A percentile compares a stretch with the other conserved stretches of the same genome.
phyloP scores from a whole-genome alignment of 208 protist genomes.

The Tritrichomonas foetus region DNA sequence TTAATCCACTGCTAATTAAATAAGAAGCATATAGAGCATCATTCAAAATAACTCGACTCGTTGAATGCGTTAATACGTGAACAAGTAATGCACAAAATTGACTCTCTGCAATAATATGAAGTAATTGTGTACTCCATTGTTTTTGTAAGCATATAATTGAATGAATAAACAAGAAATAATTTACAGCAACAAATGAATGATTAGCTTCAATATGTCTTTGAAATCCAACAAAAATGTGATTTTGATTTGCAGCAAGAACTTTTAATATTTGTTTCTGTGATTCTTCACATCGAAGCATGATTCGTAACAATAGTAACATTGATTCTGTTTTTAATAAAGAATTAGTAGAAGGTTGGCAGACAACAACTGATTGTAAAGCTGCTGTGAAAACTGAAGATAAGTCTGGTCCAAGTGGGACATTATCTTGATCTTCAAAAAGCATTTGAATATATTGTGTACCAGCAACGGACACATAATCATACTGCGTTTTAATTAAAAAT shows the following conservation, averaged over 20 bases:
- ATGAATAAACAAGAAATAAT: background rate
- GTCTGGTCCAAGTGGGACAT: background rate
- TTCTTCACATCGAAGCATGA: background rate
- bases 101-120: background rate
- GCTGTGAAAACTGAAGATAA: background rate
- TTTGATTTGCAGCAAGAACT: background rate
- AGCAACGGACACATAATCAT: background rate
- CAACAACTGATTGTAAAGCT: background rate
- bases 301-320: background rate
- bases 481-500: background rate
- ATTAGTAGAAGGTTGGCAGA: too few relatives aligned
- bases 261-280: background rate
- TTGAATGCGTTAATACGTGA: constrained; percentile 38
- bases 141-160: background rate
- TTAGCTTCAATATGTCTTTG: background rate
- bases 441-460: background rate
- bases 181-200: background rate
- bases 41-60: background rate
- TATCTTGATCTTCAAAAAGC: background rate
- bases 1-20: background rate
- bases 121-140: background rate
- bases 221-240: constrained; percentile 3
- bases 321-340: background rate
- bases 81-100: background rate
- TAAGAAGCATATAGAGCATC: background rate